These are phyloP conservation scores for Agrocybe praecox DNA, from an alignment of 768 basidiomycete genomes.

Conservation along the genomic window DNA sequence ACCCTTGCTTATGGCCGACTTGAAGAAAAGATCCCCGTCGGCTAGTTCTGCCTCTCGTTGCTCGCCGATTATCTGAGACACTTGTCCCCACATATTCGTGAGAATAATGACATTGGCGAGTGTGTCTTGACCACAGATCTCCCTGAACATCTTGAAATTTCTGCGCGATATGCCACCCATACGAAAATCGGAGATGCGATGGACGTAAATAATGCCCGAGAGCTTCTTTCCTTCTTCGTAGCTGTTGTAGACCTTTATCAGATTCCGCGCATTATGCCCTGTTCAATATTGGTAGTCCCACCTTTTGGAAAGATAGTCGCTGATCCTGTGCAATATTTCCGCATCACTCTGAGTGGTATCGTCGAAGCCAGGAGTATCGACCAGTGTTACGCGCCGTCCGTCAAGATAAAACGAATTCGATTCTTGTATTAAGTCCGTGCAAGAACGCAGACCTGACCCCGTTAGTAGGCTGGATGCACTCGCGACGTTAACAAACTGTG, in stretches of 20 bases:
- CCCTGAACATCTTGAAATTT: slow-evolving; percentile 52
- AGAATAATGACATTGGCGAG: slow-evolving; percentile 54
- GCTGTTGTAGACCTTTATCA: slow-evolving; percentile 13
- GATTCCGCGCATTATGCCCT: neutral
- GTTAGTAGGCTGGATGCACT: slow-evolving; percentile 49
- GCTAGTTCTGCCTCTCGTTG: slow-evolving; percentile 46
- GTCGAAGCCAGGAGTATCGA: slow-evolving; percentile 65
- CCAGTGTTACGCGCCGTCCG: slow-evolving; percentile 40
- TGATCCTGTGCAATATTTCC: slow-evolving; percentile 49
- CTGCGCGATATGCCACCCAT: slow-evolving; percentile 49
- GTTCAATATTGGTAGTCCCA: slow-evolving; percentile 13
- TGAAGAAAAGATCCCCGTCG: slow-evolving; percentile 45
- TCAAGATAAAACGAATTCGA: slow-evolving; percentile 42
- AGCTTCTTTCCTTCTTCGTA: slow-evolving; percentile 37
- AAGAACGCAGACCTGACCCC: slow-evolving; percentile 47
- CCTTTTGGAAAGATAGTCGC: slow-evolving; percentile 34
- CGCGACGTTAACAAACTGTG: slow-evolving; percentile 53
- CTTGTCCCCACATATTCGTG: slow-evolving; percentile 55
- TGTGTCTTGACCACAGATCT: slow-evolving; percentile 51
- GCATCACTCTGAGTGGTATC: slow-evolving; percentile 49
- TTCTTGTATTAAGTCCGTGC: slow-evolving; percentile 45
- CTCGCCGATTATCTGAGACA: slow-evolving; percentile 36
- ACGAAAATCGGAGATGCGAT: slow-evolving; percentile 52
- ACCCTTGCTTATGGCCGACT: slow-evolving; percentile 48
- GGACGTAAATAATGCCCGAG: slow-evolving; percentile 54